Conservation (phyloP, 768 basidiomycete genomes). For the Austroboletus eburneus region DNA sequence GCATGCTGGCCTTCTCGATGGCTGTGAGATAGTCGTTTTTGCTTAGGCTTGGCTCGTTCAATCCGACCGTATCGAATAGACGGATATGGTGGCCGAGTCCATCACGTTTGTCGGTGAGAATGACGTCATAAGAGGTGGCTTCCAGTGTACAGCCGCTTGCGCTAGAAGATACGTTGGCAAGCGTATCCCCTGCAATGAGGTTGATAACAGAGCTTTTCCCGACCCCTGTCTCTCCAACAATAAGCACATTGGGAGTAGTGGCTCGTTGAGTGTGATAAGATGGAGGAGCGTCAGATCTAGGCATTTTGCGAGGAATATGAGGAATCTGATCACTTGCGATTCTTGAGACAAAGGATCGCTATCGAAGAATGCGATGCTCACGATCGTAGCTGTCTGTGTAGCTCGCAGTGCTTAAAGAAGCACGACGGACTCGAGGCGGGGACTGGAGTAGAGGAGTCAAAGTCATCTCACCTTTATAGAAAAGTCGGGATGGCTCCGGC, state of each 20-base stretch:
- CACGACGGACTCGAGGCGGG: not conserved
- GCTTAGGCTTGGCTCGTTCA: slow-evolving; percentile 24
- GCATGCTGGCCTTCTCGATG: slow-evolving; percentile 29
- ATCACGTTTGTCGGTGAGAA: slow-evolving; percentile 16
- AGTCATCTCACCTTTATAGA: slow-evolving; percentile 8
- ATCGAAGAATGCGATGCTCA: slow-evolving; percentile 3
- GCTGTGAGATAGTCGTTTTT: slow-evolving; percentile 26
- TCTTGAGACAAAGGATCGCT: not conserved
- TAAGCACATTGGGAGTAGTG: slow-evolving; percentile 35
- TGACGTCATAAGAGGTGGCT: slow-evolving; percentile 23
- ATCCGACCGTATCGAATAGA: too few relatives aligned
- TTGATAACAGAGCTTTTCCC: slow-evolving; percentile 43
- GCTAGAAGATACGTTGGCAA: slow-evolving; percentile 27
- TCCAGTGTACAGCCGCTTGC: slow-evolving; percentile 36
- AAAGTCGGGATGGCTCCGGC: not conserved
- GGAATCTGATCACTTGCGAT: slow-evolving; percentile 11
- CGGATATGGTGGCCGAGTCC: slow-evolving; percentile 18
- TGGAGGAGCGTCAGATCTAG: slow-evolving; percentile 11
- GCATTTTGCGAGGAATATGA: not conserved
- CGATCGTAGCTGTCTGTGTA: not conserved
- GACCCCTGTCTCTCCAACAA: slow-evolving; percentile 31
- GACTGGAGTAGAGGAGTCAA: not conserved
- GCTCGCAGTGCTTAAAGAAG: not conserved
- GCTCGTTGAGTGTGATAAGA: slow-evolving; percentile 16
- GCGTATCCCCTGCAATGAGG: slow-evolving; percentile 28